Base-by-base conservation (phyloP, 495 filamentous ascomycete species). In the Pyrenopolyporus hunteri region DNA sequence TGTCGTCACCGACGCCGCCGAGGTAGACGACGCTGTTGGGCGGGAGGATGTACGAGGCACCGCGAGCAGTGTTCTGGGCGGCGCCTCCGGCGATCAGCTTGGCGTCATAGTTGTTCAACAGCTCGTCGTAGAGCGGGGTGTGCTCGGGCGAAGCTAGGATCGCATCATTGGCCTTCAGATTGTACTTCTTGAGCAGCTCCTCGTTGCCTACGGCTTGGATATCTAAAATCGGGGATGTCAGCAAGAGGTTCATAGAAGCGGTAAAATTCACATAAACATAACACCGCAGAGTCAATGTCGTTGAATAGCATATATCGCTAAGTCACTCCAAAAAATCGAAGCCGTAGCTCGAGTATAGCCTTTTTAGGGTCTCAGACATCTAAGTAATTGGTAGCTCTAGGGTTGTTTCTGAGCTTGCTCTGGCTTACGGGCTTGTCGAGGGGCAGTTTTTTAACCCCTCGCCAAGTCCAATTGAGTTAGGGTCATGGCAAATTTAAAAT, bases 51-150 rank as follows among this genome's bases (percentile, higher is more conserved):
- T 98, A 98, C 86, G 96, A 90, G 52, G 93, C 95, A 69, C 94
- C 94, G 68, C 94, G 89, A 67, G 95, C 94, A 52, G 93, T 93
- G 85, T 99, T 99, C 77, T 99, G 94, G 20, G 95, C 94, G 56
- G 95, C 95, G 71, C 94, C 94, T 69, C 94, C 94, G 51, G 94
- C 91, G 74, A 99, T 92, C 71, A 97, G 82, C 79, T 95, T 96
- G 60, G 92, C 92, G 65, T 93, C 84, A 71, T 84, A 87, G 82
- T 89, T 87, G 64, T 88, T 84, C 57, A 97, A 81, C 59, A 98
- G 84, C 64, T 99, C 95, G 68, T 97, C 92, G 74, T 93, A 98
- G 74, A 99, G 77, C 50, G 81, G 82, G 73, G 87, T 81, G 79
- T 98, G 94, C 80, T 96, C 88, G 49, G 89, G 84, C 75, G 95